phyloP scores from a whole-genome alignment of 768 basidiomycete species.

The Myochromella boudieri region DNA sequence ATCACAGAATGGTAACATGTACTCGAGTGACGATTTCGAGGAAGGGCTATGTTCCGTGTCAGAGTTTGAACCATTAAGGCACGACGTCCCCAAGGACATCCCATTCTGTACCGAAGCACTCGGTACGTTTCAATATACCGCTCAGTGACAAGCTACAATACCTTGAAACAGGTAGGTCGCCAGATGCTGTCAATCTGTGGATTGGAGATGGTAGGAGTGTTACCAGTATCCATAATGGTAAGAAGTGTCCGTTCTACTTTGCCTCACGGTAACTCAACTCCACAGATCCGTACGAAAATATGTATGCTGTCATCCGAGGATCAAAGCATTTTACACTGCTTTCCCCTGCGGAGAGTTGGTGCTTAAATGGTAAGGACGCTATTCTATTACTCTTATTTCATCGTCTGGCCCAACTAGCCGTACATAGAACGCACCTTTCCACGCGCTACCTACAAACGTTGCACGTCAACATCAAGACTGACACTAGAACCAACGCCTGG shows the following conservation, averaged over 20 bases:
- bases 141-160: neutral
- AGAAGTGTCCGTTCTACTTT: neutral
- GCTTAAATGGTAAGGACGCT: conserved; percentile 60
- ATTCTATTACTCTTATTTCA: neutral
- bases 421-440: conserved; percentile 58
- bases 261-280: neutral
- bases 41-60: conserved; percentile 31
- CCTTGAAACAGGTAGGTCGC: conserved; percentile 44
- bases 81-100: conserved; percentile 69
- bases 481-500: conserved; percentile 32
- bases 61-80: conserved; percentile 62
- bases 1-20: conserved; percentile 91
- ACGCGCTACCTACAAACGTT: conserved; percentile 63
- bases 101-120: conserved; percentile 77
- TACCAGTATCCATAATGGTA: conserved; percentile 88
- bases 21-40: conserved; percentile 43
- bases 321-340: conserved; percentile 83
- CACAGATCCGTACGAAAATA: conserved; percentile 79
- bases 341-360: conserved; percentile 89
- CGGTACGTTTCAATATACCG: conserved; percentile 43
- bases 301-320: conserved; percentile 86
- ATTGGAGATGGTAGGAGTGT: conserved; percentile 76
- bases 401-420: conserved; percentile 1
- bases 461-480: conserved; percentile 27
- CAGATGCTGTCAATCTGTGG: conserved; percentile 95